Percentiles rank a stretch among this genome's conserved stretches.
These are phyloP conservation scores for Aspergillus texensis DNA, from an alignment of 2,329 filamentous ascomycete genomes.

Conservation along the genomic window DNA sequence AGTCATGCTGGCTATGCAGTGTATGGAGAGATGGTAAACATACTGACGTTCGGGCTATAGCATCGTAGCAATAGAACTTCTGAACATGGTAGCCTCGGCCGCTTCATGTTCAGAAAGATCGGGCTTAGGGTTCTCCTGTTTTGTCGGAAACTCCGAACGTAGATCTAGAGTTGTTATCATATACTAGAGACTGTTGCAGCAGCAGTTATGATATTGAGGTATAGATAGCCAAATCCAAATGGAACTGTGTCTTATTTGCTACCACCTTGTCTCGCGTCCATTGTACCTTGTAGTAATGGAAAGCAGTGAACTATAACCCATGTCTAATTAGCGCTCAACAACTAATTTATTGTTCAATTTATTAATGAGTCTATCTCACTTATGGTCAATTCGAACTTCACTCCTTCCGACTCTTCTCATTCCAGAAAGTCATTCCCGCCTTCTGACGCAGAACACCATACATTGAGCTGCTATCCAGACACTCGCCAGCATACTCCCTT, in stretches of 20 bases:
- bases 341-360: background rate
- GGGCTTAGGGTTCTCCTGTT: background rate
- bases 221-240: background rate
- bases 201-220: background rate
- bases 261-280: background rate
- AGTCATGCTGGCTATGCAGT: background rate
- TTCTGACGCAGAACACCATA: constrained; percentile 40
- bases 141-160: background rate
- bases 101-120: background rate
- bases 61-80: background rate
- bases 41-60: background rate
- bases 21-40: background rate
- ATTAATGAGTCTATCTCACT: background rate
- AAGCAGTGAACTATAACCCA: background rate
- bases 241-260: background rate
- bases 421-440: constrained; percentile 42
- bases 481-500: constrained; percentile 39
- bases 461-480: constrained; percentile 43
- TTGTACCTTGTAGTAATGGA: background rate
- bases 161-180: background rate
- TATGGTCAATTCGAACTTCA: background rate
- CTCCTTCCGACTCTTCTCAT: constrained; percentile 39
- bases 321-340: too few species aligned
- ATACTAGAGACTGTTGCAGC: background rate
- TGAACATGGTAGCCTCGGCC: background rate